Base-by-base conservation (phyloP, 148 eudicot genomes). In the Silene uniflora region DNA sequence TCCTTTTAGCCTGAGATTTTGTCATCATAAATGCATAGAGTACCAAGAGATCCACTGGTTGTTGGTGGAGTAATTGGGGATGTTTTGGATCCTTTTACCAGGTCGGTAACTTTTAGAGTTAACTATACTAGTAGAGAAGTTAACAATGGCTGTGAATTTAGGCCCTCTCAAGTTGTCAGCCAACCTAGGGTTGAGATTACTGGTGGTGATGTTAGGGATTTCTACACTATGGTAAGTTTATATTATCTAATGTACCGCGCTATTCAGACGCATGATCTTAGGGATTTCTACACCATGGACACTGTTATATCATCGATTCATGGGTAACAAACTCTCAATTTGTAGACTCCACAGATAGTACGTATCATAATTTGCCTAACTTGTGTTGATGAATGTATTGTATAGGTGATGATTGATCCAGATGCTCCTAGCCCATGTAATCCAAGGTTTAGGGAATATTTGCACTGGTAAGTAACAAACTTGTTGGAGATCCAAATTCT, bases 361-460 rank as follows among this genome's bases (percentile, higher is more conserved):
- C n/a, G n/a, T n/a, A n/a, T n/a, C n/a, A n/a, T n/a, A n/a, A n/a
- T n/a, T 47, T 47, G 12, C 10, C 52, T 47, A 47, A 47, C 10
- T 9, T 44, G n/a, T 27, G 21, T 46, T 22, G 32, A 5, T 64
- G 52, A 27, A 66, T 52, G 27, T 52, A 3, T 71, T 22, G 24
- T 81, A 39, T 76, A 93, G 98, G 83, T 93, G 24, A 91, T 93
- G 98, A 87, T 93, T 77, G 93, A 93, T 69, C 98, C 98, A 18
- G 98, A 93, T 84, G 98, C 98, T 82, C 98, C 98, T 52, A 91
- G 92, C 77, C 98, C 98, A 67, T 91, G 93, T 81, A 85, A 93
- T 64, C 98, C 98, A 10, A 68, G 69, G 81, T 71, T 93, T 2
- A 82, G 93, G 74, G 96, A 93, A 69, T 93, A 93, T 77, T 79